phyloP scores from a whole-genome alignment of 2,329 filamentous ascomycete species.

The Colletotrichum viniferum region DNA sequence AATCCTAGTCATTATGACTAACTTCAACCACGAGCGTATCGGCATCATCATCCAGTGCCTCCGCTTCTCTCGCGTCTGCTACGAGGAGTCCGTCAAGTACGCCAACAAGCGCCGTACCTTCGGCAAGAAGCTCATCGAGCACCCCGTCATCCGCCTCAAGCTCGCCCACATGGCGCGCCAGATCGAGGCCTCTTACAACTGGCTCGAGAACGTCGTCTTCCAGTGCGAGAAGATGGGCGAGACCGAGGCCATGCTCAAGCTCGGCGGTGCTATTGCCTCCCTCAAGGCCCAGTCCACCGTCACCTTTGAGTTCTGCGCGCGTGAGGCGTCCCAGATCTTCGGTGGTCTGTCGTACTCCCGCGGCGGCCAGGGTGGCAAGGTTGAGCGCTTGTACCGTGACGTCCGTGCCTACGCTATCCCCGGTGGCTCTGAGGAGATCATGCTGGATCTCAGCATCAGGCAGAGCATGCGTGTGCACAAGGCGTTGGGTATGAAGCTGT shows the following conservation, averaged over 20 bases:
- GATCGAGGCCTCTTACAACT: conserved; percentile 95
- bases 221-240: conserved; percentile 94
- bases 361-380: conserved; percentile 93
- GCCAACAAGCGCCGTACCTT: conserved; percentile 97
- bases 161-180: conserved; percentile 98
- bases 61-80: conserved; percentile 95
- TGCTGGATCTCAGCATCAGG: conserved; percentile 94
- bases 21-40: conserved; percentile 99
- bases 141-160: conserved; percentile 97
- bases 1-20: conserved; percentile 88
- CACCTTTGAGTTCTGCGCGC: conserved; percentile 96
- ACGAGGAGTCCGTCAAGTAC: conserved; percentile 95
- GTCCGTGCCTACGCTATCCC: conserved; percentile 96
- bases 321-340: conserved; percentile 97
- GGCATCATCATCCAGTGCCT: conserved; percentile 98
- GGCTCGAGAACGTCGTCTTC: conserved; percentile 94
- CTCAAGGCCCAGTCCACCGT: conserved; percentile 94
- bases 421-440: conserved; percentile 96
- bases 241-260: conserved; percentile 92
- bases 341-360: conserved; percentile 91
- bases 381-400: conserved; percentile 93
- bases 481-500: conserved; percentile 95
- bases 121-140: conserved; percentile 94
- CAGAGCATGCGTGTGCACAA: conserved; percentile 89
- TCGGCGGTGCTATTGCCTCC: conserved; percentile 91